Evolutionary conservation across 1,284 basidiomycete genomes (phyloP), one percentile per base, ranked within the genome.

Genomic region (Pterulicium gracile): DNA sequence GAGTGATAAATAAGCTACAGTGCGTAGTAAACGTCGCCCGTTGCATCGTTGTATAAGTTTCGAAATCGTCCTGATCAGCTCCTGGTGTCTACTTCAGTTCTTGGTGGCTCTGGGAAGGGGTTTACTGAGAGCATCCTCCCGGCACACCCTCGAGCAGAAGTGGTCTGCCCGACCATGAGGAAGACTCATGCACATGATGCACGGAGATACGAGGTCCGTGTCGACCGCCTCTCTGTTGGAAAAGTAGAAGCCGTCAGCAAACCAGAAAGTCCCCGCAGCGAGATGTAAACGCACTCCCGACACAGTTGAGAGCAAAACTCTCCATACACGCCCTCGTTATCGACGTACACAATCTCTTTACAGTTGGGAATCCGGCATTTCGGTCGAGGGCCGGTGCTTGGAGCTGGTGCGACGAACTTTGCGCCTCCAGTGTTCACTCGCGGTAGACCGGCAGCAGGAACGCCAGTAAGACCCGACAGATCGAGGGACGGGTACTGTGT

Each of bases 161-260:
- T 41, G 19, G 19, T 41, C 39, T 19, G 10, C 39, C 13, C 18
- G 7, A 7, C 39, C 19, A 7, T 41, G 39, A 7, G 39, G 39
- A 15, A n/a, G 39, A 10, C 19, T 10, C 39, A 15, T n/a, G 18
- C 39, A 41, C 39, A 41, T 41, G 39, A 41, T 41, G 39, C 39
- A 41, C 7, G 19, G 19, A n/a, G 39, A 15, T 10, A 15, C 19
- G 10, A 36, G 15, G 32, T 23, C 17, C n/a, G 18, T 4, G 40
- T 47, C 39, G 39, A 35, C 20, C 4, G 19, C 22, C 18, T 34
- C 17, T 24, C 39, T n/a, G 18, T 7, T 17, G 19, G 18, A 41
- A 19, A 19, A 41, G 19, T 20, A 41, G 7, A 7, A 20, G 39
- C 39, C 39, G 10, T 15, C 10, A 41, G 10, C 7, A 7, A 10